These are phyloP conservation scores for Pugionium dolabratum DNA, from an alignment of 345 rosid genomes.

Conservation along the genomic window DNA sequence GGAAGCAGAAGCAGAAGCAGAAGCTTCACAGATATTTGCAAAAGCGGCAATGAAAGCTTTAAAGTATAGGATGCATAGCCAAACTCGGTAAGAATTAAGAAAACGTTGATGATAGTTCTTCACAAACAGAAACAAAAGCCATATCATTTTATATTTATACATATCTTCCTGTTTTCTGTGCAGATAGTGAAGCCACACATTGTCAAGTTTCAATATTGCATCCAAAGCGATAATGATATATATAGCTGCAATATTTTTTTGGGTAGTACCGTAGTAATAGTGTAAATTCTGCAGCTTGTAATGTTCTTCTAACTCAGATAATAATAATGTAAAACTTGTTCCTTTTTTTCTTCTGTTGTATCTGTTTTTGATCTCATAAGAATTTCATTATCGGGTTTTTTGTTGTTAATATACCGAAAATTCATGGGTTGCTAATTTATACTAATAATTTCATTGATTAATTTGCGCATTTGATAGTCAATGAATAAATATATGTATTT, in stretches of 20 bases:
- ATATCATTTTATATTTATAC: not conserved
- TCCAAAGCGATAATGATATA: not conserved
- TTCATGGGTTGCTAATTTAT: too few species aligned
- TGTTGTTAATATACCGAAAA: too few species aligned
- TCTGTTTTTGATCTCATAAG: not conserved
- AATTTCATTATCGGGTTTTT: too few species aligned
- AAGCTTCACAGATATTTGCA: slow-evolving; percentile 70
- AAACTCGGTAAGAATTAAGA: slow-evolving; percentile 43
- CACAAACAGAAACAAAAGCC: slow-evolving; percentile 12
- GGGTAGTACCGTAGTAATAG: slow-evolving; percentile 5
- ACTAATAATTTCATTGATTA: too few species aligned
- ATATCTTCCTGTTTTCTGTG: not conserved
- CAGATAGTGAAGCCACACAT: slow-evolving; percentile 19
- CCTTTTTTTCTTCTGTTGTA: not conserved
- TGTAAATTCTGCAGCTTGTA: slow-evolving; percentile 30
- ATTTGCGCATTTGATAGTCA: too few species aligned
- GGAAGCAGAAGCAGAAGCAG: slow-evolving; percentile 84
- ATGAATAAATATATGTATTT: too few species aligned
- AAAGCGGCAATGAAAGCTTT: slow-evolving; percentile 63
- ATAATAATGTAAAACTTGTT: slow-evolving; percentile 1
- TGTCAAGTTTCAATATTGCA: slow-evolving; percentile 12
- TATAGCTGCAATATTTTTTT: slow-evolving; percentile 1
- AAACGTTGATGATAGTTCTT: not conserved
- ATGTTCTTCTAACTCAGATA: slow-evolving; percentile 9
- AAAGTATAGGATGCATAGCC: slow-evolving; percentile 42